Evolutionary conservation across 1,284 basidiomycete genomes (phyloP).

Genomic region (Ganoderma lucidum): DNA sequence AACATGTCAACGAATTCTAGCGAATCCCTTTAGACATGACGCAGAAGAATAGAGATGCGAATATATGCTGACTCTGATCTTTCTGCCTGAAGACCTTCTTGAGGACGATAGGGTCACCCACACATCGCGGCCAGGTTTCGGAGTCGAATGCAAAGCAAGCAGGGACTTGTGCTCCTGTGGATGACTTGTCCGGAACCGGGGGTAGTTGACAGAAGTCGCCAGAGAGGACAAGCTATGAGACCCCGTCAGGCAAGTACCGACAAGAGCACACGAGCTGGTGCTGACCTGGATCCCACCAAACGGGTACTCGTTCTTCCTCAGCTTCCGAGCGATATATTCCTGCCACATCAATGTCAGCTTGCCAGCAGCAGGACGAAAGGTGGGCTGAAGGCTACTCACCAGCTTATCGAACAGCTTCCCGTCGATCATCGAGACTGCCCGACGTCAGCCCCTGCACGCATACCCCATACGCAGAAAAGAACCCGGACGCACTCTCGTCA

Average conservation of each 20-base stretch:
- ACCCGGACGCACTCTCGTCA: slow-evolving; percentile 65
- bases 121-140: slow-evolving; percentile 60
- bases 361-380: neutral
- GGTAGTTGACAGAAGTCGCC: slow-evolving; percentile 87
- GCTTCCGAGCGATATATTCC: slow-evolving; percentile 56
- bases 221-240: slow-evolving; percentile 68
- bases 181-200: slow-evolving; percentile 63
- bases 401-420: slow-evolving; percentile 74
- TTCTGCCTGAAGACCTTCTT: slow-evolving; percentile 54
- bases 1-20: slow-evolving; percentile 75
- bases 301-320: slow-evolving; percentile 57
- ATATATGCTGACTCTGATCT: slow-evolving; percentile 56
- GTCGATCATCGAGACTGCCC: slow-evolving; percentile 41
- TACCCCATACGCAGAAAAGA: neutral
- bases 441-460: neutral
- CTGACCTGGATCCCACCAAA: slow-evolving; percentile 81
- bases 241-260: neutral
- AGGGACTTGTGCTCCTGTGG: slow-evolving; percentile 42
- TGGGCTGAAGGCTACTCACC: slow-evolving; percentile 41
- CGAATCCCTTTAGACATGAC: neutral
- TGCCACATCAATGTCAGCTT: slow-evolving; percentile 16
- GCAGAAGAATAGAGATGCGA: neutral
- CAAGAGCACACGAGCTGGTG: neutral
- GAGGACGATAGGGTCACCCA: slow-evolving; percentile 47
- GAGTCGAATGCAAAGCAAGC: slow-evolving; percentile 74